Evolutionary conservation across 2,329 filamentous ascomycete species (phyloP).

Genomic region (Ophiostoma piceae): DNA sequence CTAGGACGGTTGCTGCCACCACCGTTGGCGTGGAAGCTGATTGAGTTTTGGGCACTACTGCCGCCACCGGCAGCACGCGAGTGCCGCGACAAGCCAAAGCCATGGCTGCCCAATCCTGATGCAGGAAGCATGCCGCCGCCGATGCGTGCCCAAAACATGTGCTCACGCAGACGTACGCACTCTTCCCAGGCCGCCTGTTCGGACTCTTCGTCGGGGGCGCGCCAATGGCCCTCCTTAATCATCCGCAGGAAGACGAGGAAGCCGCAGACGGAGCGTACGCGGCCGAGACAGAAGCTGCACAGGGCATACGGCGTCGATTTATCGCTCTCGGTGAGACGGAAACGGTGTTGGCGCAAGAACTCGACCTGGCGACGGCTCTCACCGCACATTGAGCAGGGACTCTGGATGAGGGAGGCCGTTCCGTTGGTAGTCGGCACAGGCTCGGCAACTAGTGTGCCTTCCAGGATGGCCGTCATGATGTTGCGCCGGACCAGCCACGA

Average conservation of each 20-base stretch:
- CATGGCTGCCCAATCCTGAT: not conserved
- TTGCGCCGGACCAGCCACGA: constrained; percentile 89
- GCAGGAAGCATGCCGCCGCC: constrained; percentile 84
- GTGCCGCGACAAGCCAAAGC: constrained; percentile 13
- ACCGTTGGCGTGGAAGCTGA: constrained; percentile 16
- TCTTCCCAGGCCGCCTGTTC: constrained; percentile 93
- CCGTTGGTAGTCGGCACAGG: constrained; percentile 57
- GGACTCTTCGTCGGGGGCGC: constrained; percentile 73
- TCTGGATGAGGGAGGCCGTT: constrained; percentile 30
- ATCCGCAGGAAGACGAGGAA: constrained; percentile 88
- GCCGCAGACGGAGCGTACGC: constrained; percentile 83
- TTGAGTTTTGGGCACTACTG: constrained; percentile 16
- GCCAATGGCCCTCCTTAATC: constrained; percentile 87
- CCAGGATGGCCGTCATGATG: constrained; percentile 75
- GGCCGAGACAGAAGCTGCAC: constrained; percentile 78
- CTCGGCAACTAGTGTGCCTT: constrained; percentile 83
- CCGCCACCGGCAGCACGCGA: constrained; percentile 14
- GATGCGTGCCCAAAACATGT: constrained; percentile 95
- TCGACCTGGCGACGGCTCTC: constrained; percentile 67
- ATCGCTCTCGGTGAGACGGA: constrained; percentile 81
- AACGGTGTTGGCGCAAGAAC: constrained; percentile 76
- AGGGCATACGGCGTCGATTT: constrained; percentile 84
- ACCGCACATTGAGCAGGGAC: constrained; percentile 74
- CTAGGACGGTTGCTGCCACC: constrained; percentile 8
- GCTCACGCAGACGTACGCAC: constrained; percentile 78